These are phyloP conservation scores for Musa troglodytarum DNA, from an alignment of 176 grass and related monocot species.

Conservation along the genomic window DNA sequence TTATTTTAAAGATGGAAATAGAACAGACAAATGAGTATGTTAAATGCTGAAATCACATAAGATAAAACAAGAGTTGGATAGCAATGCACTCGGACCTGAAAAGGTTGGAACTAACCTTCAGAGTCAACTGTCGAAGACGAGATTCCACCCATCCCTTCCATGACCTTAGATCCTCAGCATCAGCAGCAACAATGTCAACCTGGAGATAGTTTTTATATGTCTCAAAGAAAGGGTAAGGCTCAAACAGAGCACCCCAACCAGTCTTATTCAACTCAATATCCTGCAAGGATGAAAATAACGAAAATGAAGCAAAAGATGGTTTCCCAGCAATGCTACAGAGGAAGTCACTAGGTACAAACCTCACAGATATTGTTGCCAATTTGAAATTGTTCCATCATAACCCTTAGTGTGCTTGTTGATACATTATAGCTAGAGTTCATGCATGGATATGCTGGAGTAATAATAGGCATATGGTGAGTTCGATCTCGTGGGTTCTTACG, in stretches of 20 bases:
- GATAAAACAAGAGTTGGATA: neutral
- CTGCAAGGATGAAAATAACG: constrained; percentile 30
- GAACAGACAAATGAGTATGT: neutral
- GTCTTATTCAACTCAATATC: constrained; percentile 86
- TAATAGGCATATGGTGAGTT: constrained; percentile 91
- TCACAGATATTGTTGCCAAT: constrained; percentile 78
- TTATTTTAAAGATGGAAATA: neutral
- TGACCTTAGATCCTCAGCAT: constrained; percentile 78
- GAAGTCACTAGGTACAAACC: constrained; percentile 28
- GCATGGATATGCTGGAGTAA: constrained; percentile 93
- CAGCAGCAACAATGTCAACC: constrained; percentile 68
- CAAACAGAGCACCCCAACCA: constrained; percentile 66
- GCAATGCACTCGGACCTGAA: too few relatives aligned
- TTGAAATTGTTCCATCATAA: constrained; percentile 88
- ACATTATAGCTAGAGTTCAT: constrained; percentile 99
- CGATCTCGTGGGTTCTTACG: constrained; percentile 78
- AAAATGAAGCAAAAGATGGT: neutral
- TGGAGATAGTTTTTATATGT: constrained; percentile 95
- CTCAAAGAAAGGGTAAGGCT: constrained; percentile 80
- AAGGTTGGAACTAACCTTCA: constrained; percentile 45
- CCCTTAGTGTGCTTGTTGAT: constrained; percentile 76
- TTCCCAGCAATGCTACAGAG: neutral
- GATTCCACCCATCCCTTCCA: constrained; percentile 99
- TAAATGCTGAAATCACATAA: neutral
- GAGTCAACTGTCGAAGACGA: constrained; percentile 79